Base-by-base conservation (phyloP, 2,329 filamentous ascomycete species). In the Botrytis paeoniae region DNA sequence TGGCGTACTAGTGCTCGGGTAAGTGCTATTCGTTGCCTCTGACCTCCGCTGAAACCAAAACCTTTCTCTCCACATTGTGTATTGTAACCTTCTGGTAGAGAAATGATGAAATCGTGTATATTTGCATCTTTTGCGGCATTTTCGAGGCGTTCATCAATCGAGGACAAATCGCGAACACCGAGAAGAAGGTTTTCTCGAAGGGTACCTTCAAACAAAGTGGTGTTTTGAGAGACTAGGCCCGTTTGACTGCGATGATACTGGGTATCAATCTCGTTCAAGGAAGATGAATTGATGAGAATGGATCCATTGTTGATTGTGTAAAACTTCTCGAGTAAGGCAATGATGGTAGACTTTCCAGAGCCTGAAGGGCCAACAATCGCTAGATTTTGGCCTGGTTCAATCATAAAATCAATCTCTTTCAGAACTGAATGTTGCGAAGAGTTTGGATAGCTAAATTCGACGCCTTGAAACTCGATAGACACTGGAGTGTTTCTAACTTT, bases 11-110 rank as follows among this genome's bases (percentile, higher is more conserved):
- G 85, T 0, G 95, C 95, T 9, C 95, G 89, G 4, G 95, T 95
- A 80, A 98, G 98, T 69, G 78, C 94, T 59, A 98, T 91, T 73
- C 95, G 92, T 82, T 98, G 95, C 80, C 97, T 97, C 83, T 98
- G 95, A 0, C 95, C 95, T 69, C 95, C 95, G 3, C 91, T 94
- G 16, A 97, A 84, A 79, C 97, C 87, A 16, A 89, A 87, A 66
- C 95, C 95, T 84, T 97, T 97, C 82, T 88, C 92, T 37, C 95
- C 95, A 41, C 97, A 94, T 3, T 94, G 80, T 0, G 94, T 97
- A 79, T 91, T 88, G 84, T 97, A 93, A 93, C 93, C 86, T 63
- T 86, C 83, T 0, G 86, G 85, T 0, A 88, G 81, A 0, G 84
- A 86, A 20, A 79, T 78, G 51, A 88, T 84, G 76, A 88, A 88